Evolutionary conservation across 179 eudicot species (phyloP), one percentile per base, ranked within the genome.

Genomic region (Silene coronaria): DNA sequence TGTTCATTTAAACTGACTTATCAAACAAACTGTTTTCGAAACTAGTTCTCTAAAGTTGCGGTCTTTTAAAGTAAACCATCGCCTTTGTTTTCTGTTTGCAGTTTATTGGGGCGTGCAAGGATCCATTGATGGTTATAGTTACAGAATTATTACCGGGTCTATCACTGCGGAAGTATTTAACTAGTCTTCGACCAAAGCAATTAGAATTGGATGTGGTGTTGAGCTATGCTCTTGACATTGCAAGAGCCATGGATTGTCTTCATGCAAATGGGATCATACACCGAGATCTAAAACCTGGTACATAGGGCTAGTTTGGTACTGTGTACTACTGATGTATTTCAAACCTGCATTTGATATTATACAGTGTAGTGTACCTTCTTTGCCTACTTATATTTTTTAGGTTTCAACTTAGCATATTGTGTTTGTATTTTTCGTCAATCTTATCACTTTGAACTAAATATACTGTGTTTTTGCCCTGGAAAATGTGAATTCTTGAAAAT

Each of bases 101-200:
- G 99, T 95, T 95, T 83, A 86, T 95, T 75, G 99, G 99, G 77
- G 99, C 99, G 70, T 95, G 99, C 82, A 92, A 95, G 79, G 97
- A 95, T 77, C 99, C 97, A 59, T 84, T 95, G 70, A 95, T 95
- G 97, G 99, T 95, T 78, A 88, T 92, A 79, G 99, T 92, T 60
- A 85, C 97, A 30, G 99, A 95, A 79, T 77, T 95, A 68, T 85
- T 95, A 72, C 99, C 93, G 1, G 99, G 97, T 60, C 85, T 92
- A 86, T 92, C 99, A 23, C 84, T 95, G 68, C 87, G 97, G 75
- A 95, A 91, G 82, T 89, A 88, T 83, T 84, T 95, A 42, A 67
- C 57, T 76, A 83, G 90, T 76, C 81, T 95, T 73, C 97, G 97
- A 76, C 99, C 99, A 51, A 85, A 85, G 22, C 88, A 84, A 59